Base-by-base conservation (phyloP, 1,139 yeast species). In the Geotrichum klebahnii region DNA sequence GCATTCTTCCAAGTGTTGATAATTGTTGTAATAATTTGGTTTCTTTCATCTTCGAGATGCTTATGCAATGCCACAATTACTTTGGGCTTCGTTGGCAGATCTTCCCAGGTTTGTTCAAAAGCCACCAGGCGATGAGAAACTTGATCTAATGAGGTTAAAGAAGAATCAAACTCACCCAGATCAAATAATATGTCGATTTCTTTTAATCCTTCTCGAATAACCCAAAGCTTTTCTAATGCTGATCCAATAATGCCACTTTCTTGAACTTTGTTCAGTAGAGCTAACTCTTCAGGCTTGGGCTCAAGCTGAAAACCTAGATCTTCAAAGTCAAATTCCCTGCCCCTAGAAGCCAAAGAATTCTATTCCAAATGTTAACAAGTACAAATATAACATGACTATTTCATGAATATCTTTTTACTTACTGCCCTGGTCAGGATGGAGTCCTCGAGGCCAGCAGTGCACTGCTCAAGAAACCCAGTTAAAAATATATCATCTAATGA, bases 181-280 rank as follows among this genome's bases (percentile, higher is more conserved):
- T 59, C 62, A 4, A 48, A 37, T n/a, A 64, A 50, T 4, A 59
- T 56, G 3, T 57, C 55, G 10, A 59, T 58, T 47, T 65, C 67
- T 38, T 60, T 59, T 41, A 64, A 53, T 2, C 65, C 67, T 5
- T 63, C 55, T 17, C 63, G 56, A 14, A 65, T 50, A n/a, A 62
- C 57, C 66, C 65, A 62, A 20, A 62, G 49, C 16, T 58, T 59
- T 40, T 61, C 59, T 40, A 62, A 46, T 6, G 60, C 61, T 20
- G 51, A 42, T n/a, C 28, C 37, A n/a, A 49, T 22, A 3, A 48
- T 36, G 3, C 52, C 51, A 32, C 46, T 49, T 24, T 43, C 36
- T 32, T 46, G 44, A 28, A 52, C 48, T n/a, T 39, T 23, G 4
- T 34, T 34, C 2, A 52, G 44, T 5, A 48, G 42, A 3, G 12